A percentile compares a stretch with the other conserved stretches of the same genome.
Evolutionary conservation across 2,329 filamentous ascomycete species (phyloP).

Genomic region (Colletotrichum magnum): DNA sequence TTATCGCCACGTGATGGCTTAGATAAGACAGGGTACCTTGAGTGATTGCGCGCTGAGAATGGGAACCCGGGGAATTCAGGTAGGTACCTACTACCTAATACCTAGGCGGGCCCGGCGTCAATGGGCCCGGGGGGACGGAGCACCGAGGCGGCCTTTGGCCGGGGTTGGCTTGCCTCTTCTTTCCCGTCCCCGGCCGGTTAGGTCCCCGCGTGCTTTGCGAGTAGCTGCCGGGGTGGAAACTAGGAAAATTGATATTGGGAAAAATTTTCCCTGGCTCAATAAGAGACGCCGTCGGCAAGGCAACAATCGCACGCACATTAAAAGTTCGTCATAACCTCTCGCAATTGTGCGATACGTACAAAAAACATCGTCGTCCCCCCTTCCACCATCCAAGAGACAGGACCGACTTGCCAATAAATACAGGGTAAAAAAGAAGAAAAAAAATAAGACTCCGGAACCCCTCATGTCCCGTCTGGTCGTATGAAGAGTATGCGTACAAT

Average conservation of each 20-base stretch:
- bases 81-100: too few species aligned
- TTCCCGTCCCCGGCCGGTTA: not conserved
- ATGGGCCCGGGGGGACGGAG: not conserved
- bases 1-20: conserved; percentile 18
- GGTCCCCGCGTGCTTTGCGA: conserved; percentile 7
- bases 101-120: too few species aligned
- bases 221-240: conserved; percentile 1
- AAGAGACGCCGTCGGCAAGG: not conserved
- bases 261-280: not conserved
- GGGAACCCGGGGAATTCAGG: too few species aligned
- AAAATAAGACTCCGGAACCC: conserved; percentile 15
- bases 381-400: not conserved
- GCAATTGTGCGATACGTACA: conserved; percentile 31
- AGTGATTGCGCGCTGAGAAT: too few species aligned
- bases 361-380: conserved; percentile 4
- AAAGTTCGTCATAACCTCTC: conserved; percentile 14
- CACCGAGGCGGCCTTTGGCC: conserved; percentile 4
- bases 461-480: conserved; percentile 25
- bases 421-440: conserved; percentile 12
- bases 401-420: conserved; percentile 25
- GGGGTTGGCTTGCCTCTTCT: not conserved
- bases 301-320: not conserved
- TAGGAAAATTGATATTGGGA: not conserved
- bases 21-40: conserved; percentile 9
- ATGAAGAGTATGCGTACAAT: conserved; percentile 35